phyloP scores from a whole-genome alignment of 495 filamentous ascomycete genomes.

The Penicillium riverlandense region DNA sequence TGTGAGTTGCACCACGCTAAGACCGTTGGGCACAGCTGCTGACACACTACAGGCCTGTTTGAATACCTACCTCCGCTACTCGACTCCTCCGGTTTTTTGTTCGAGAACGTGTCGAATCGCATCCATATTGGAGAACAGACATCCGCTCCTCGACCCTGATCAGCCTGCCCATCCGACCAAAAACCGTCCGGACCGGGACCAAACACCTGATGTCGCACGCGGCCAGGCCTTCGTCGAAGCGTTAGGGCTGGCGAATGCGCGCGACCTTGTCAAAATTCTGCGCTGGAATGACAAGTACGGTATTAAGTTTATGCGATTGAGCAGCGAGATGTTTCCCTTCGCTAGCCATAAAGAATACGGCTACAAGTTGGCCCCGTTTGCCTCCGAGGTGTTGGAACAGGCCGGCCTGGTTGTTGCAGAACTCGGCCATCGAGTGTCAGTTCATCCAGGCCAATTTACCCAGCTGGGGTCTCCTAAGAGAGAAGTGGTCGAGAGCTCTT shows the following conservation, averaged over 20 bases:
- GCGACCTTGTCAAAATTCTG: constrained; percentile 77
- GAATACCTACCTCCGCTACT: constrained; percentile 84
- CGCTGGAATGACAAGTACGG: constrained; percentile 90
- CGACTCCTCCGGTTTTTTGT: constrained; percentile 81
- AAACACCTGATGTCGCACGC: constrained; percentile 52
- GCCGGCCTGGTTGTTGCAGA: constrained; percentile 72
- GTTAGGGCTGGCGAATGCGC: constrained; percentile 73
- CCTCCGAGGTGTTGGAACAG: constrained; percentile 66
- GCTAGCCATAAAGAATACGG: constrained; percentile 83
- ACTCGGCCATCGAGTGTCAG: constrained; percentile 79
- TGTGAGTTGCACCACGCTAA: constrained; percentile 42
- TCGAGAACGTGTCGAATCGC: constrained; percentile 89
- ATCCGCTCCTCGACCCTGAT: constrained; percentile 67
- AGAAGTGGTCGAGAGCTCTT: constrained; percentile 65
- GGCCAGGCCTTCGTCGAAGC: constrained; percentile 70
- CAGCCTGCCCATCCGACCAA: constrained; percentile 73
- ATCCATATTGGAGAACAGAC: constrained; percentile 81
- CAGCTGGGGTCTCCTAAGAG: constrained; percentile 75
- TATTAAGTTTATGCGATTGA: constrained; percentile 89
- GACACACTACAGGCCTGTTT: constrained; percentile 60
- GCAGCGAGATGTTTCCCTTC: constrained; percentile 96
- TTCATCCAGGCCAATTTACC: constrained; percentile 90
- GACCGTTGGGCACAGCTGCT: constrained; percentile 6
- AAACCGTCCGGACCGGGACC: constrained; percentile 68
- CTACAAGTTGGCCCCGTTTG: constrained; percentile 83